Evolutionary conservation across 331 rosid species (phyloP), one percentile per base, ranked within the genome.

Genomic region (Acacia pycnantha): DNA sequence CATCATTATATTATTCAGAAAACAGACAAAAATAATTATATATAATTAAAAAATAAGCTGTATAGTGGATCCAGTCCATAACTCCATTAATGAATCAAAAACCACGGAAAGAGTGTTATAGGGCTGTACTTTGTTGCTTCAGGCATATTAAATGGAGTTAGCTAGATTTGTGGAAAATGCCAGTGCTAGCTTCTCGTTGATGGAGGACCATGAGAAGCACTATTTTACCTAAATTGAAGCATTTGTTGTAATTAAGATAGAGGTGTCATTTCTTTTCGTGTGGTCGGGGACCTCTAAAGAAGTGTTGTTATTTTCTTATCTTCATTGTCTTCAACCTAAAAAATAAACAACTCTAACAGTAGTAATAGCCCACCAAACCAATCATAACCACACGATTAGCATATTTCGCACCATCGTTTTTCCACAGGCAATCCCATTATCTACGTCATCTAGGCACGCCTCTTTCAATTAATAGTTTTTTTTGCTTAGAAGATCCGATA

Each of bases 391-490:
- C 84, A 68, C 83, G 61, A 78, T 79, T 69, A 79, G 62, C 53
- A 50, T 50, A 50, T 79, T 82, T 37, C 21, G 66, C 88, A 79
- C 51, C 84, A 79, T 1, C 88, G 84, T 71, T 79, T 85, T 79
- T 82, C 86, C 84, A 82, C 88, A 29, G 79, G 86, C 77, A 47
- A 72, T 47, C 77, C 74, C 77, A 54, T 75, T 79, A 35, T 78
- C 78, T 8, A 81, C 74, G 74, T 78, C 83, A 44, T 65, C 10
- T 24, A 51, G 26, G 15, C 27, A 8, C 9, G 29, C 3, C 29
- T 22, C 56, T 43, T 46, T 44, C 76, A 70, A 44, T n/a, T 43
- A n/a, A 70, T 44, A 18, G 21, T 22, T 71, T 69, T 46, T 71
- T n/a, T n/a, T n/a, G n/a, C n/a, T n/a, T n/a, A n/a, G n/a, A n/a